Evolutionary conservation across 202 grass and related monocot species (phyloP).

Genomic region (Setaria viridis): DNA sequence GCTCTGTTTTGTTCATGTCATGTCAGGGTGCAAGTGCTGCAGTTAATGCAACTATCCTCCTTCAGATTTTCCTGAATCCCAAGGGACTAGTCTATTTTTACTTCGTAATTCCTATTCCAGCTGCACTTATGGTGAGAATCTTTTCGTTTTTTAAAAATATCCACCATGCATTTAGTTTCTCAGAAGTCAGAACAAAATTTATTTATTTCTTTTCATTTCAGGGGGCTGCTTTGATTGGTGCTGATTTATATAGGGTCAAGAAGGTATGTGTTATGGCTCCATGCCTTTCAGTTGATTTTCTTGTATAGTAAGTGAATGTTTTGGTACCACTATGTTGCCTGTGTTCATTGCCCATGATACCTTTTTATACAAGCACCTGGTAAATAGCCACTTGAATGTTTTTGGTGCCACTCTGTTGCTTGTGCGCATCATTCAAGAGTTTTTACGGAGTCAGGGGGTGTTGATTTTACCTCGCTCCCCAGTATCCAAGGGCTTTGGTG

Average conservation of each 20-base stretch:
- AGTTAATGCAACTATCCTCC: slow-evolving; percentile 86
- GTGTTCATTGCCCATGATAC: not conserved
- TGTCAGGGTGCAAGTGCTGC: slow-evolving; percentile 91
- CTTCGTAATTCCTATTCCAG: slow-evolving; percentile 77
- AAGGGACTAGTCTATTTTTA: slow-evolving; percentile 81
- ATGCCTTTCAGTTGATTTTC: slow-evolving; percentile 30
- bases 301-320: slow-evolving; percentile 37
- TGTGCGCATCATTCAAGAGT: not conserved
- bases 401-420: not conserved
- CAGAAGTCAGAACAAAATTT: slow-evolving; percentile 30
- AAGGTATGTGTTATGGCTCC: slow-evolving; percentile 48
- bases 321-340: slow-evolving; percentile 18
- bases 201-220: slow-evolving; percentile 50
- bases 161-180: slow-evolving; percentile 29
- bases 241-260: slow-evolving; percentile 68
- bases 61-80: slow-evolving; percentile 81
- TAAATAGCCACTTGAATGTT: not conserved
- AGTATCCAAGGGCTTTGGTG: not conserved
- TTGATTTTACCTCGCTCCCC: not conserved
- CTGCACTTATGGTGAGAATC: slow-evolving; percentile 67
- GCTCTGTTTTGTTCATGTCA: slow-evolving; percentile 17
- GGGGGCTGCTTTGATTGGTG: slow-evolving; percentile 75
- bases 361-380: not conserved
- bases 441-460: not conserved
- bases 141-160: not conserved